phyloP scores from a whole-genome alignment of 495 filamentous ascomycete species.

The Pseudoneurospora amorphoporcata region DNA sequence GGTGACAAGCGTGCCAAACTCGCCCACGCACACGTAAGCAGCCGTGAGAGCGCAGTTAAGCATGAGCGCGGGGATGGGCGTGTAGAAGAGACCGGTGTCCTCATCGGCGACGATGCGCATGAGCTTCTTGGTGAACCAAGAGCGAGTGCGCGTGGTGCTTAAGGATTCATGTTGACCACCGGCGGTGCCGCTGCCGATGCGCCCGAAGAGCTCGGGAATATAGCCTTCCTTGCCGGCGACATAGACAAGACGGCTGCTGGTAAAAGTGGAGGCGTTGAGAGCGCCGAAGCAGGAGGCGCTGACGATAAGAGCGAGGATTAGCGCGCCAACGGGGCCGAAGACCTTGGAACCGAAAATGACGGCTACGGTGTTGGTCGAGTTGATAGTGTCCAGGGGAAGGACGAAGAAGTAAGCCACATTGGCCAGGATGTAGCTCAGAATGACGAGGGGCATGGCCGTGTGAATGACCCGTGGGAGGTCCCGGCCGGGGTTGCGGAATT shows the following conservation, averaged over 20 bases:
- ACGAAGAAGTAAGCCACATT: slow-evolving; percentile 93
- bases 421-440: slow-evolving; percentile 77
- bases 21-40: slow-evolving; percentile 72
- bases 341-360: slow-evolving; percentile 88
- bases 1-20: slow-evolving; percentile 83
- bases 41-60: slow-evolving; percentile 66
- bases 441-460: slow-evolving; percentile 92
- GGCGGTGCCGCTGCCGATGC: slow-evolving; percentile 58
- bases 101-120: slow-evolving; percentile 50
- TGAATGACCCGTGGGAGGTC: slow-evolving; percentile 94
- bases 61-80: slow-evolving; percentile 79
- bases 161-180: slow-evolving; percentile 21
- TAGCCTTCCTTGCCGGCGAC: slow-evolving; percentile 93
- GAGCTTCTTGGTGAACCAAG: slow-evolving; percentile 47
- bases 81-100: slow-evolving; percentile 61
- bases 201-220: slow-evolving; percentile 72
- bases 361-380: slow-evolving; percentile 81
- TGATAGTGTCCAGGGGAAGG: slow-evolving; percentile 69
- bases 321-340: slow-evolving; percentile 71
- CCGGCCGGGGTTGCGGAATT: slow-evolving; percentile 83
- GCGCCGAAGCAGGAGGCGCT: slow-evolving; percentile 83
- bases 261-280: slow-evolving; percentile 91
- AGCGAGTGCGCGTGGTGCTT: slow-evolving; percentile 43
- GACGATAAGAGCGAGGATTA: slow-evolving; percentile 83
- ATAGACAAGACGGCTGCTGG: slow-evolving; percentile 83